Evolutionary conservation across 345 rosid genomes (phyloP).

Genomic region (Populus tremula): DNA sequence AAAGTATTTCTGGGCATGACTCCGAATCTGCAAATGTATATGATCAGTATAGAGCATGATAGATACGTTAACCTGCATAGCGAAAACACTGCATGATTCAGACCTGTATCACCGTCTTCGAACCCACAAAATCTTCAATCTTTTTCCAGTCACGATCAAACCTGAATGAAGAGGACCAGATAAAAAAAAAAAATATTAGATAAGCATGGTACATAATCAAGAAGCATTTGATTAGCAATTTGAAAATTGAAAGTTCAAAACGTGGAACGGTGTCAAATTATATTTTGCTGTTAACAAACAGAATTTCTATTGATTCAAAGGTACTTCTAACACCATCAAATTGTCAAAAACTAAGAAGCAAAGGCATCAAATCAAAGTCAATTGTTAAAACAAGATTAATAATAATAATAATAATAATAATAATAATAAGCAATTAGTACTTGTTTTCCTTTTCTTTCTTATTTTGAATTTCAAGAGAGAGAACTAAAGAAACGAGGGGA

Average conservation of each 20-base stretch:
- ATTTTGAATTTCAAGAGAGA: background rate
- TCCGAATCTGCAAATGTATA: slow-evolving; percentile 61
- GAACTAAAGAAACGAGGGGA: background rate
- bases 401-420: too few relatives aligned
- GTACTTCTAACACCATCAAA: background rate
- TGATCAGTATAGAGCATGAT: slow-evolving; percentile 11
- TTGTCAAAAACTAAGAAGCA: background rate
- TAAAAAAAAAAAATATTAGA: background rate
- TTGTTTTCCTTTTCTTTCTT: background rate
- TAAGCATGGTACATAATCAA: background rate
- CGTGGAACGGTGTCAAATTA: background rate
- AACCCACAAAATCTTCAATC: slow-evolving; percentile 95
- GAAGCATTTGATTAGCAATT: background rate
- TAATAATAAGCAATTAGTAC: background rate
- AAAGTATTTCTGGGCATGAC: slow-evolving; percentile 98
- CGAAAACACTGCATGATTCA: slow-evolving; percentile 10
- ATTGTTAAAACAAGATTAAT: too few relatives aligned
- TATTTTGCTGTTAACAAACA: background rate
- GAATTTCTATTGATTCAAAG: background rate
- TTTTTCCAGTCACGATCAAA: slow-evolving; percentile 99
- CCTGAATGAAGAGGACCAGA: slow-evolving; percentile 41
- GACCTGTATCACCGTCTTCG: slow-evolving; percentile 98
- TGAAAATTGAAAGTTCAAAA: background rate
- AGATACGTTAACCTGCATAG: background rate
- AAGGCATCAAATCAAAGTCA: background rate